Base-by-base conservation (phyloP, 768 basidiomycete species). In the Mycena pura region DNA sequence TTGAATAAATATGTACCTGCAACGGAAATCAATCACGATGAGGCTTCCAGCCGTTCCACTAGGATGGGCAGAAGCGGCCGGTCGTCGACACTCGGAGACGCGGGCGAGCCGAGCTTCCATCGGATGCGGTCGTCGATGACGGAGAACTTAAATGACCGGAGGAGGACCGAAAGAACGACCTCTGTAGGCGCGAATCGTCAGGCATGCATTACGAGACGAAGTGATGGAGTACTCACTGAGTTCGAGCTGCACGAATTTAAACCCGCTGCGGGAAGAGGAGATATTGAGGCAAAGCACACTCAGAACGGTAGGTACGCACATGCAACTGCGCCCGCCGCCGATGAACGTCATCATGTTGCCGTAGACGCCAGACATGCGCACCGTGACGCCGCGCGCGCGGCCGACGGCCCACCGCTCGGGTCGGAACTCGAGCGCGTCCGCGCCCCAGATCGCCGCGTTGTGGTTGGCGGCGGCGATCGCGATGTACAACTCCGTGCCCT, bases 401-500 rank as follows among this genome's bases (percentile, higher is more conserved):
- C 60, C 60, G 21, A 49, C 50, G 11, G 7, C 17, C 60, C 60
- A 61, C 14, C 60, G 45, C 52, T 55, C 46, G 3, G 60, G 60
- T n/a, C 21, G 40, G 32, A 61, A 61, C 25, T 61, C 60, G 4
- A 45, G 60, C n/a, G 52, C 60, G 36, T 61, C 60, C 0, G 28
- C 13, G 5, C 60, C 60, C 60, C 60, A 61, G 11, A 61, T 38
- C n/a, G 45, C 47, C 29, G 47, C 43, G 27, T 55, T 61, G 25
- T 55, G 60, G 29, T 61, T 61, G 14, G 53, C 60, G 0, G 52
- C 60, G 5, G 53, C 36, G 39, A 77, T 71, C n/a, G 81, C 81
- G 22, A 78, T 65, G 41, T 78, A 67, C 5, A 84, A 64, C 10
- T 72, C 75, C 1, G 79, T 79, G 6, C 78, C 81, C 29, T 77